Evolutionary conservation across 2,329 filamentous ascomycete species (phyloP), one percentile per base, ranked within the genome.

Genomic region (Neodidymelliopsis sp.): DNA sequence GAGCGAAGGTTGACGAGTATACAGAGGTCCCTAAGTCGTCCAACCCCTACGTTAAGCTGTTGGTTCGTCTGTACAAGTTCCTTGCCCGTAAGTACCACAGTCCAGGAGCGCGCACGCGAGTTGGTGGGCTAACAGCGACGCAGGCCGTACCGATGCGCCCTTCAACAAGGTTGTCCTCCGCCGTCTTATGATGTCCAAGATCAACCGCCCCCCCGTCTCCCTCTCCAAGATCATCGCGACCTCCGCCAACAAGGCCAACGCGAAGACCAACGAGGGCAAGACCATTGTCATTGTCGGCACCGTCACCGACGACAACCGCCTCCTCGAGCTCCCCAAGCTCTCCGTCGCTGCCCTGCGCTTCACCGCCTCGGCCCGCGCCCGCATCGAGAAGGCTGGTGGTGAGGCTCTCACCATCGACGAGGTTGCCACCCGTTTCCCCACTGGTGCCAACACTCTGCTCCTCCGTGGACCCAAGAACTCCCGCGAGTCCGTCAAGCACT

Each of bases 131-230:
- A 56, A 71, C 62, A 43, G 47, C 33, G 28, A 29, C 27, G 18
- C 70, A 95, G 90, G 91, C 81, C 92, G 94, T 76, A 99, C 94
- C 76, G 94, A 97, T 79, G 85, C 91, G 64, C 85, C 85, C 81
- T 99, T 99, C 90, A 99, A 99, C 89, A 95, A 96, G 85, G 90
- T 94, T 73, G 86, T 99, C 75, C 90, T 99, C 73, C 91, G 93
- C 78, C 90, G 94, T 74, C 89, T 99, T 57, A 96, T 96, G 77
- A 96, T 94, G 90, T 96, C 91, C 78, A 91, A 92, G 81, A 96
- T 95, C 82, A 97, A 97, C 89, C 89, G 92, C 70, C 73, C 74
- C 54, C 71, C 94, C 62, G 87, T 99, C 73, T 97, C 92, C 56
- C 84, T 99, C 73, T 97, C 92, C 66, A 90, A 93, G 78, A 91